A percentile compares a stretch with the other conserved stretches of the same genome.
These are phyloP conservation scores for Linum usitatissimum DNA, from an alignment of 345 rosid genomes.

Conservation along the genomic window DNA sequence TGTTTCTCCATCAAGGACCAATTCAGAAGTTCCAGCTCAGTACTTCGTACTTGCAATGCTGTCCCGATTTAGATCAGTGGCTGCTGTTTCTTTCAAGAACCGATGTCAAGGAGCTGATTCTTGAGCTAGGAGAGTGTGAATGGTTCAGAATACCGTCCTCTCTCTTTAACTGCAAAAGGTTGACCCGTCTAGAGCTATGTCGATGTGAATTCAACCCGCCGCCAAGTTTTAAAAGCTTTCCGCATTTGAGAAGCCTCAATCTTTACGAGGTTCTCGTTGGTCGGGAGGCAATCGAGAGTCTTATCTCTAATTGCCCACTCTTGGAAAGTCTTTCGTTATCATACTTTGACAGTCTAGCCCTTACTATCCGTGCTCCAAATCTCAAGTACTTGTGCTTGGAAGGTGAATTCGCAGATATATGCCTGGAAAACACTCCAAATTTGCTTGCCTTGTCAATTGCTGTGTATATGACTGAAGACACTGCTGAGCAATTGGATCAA, in stretches of 20 bases:
- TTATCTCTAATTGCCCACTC: conserved; percentile 67
- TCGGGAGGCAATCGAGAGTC: conserved; percentile 63
- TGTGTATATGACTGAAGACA: conserved; percentile 82
- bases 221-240: conserved; percentile 54
- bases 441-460: conserved; percentile 57
- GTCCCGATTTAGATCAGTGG: conserved; percentile 88
- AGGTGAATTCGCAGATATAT: conserved; percentile 79
- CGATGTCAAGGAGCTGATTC: conserved; percentile 58
- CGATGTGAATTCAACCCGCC: conserved; percentile 83
- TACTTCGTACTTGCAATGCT: conserved; percentile 39
- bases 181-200: conserved; percentile 58
- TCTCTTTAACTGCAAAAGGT: conserved; percentile 47
- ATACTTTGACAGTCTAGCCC: conserved; percentile 65
- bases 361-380: conserved; percentile 59
- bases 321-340: conserved; percentile 71
- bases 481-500: conserved; percentile 65
- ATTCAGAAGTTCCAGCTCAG: conserved; percentile 81
- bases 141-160: conserved; percentile 76
- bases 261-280: conserved; percentile 70
- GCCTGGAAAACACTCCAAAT: conserved; percentile 62
- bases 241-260: conserved; percentile 47
- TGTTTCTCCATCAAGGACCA: conserved; percentile 86
- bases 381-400: conserved; percentile 73
- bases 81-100: conserved; percentile 73
- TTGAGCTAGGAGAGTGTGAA: conserved; percentile 74